phyloP scores from a whole-genome alignment of 495 filamentous ascomycete genomes.

The Talaromyces ruber region DNA sequence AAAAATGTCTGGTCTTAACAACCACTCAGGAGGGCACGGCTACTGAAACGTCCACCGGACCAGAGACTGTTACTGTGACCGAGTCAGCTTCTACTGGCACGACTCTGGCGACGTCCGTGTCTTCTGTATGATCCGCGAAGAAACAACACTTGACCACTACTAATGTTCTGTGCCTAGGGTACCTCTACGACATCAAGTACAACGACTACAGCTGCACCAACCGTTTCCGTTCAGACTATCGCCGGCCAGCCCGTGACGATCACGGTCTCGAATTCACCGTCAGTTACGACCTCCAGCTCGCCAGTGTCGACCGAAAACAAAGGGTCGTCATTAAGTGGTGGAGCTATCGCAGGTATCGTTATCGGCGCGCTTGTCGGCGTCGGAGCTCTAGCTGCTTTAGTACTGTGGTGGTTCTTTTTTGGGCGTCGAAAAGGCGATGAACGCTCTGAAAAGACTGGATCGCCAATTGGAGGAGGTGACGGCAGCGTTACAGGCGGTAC shows the following conservation, averaged over 20 bases:
- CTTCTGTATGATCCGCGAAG: slow-evolving; percentile 8
- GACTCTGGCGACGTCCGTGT: slow-evolving; percentile 3
- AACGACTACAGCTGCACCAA: slow-evolving; percentile 28
- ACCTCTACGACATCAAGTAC: slow-evolving; percentile 5
- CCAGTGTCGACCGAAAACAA: slow-evolving; percentile 10
- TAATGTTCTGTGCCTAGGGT: not conserved
- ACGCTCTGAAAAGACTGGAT: slow-evolving; percentile 21
- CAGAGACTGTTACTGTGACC: slow-evolving; percentile 8
- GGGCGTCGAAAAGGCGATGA: slow-evolving; percentile 22
- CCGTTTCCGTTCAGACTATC: slow-evolving; percentile 37
- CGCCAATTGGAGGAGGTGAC: slow-evolving; percentile 14
- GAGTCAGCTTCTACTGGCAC: slow-evolving; percentile 3
- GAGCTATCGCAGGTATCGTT: slow-evolving; percentile 40
- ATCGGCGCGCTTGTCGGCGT: slow-evolving; percentile 40
- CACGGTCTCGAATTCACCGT: slow-evolving; percentile 34
- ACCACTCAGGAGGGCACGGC: slow-evolving; percentile 9
- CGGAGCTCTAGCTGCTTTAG: slow-evolving; percentile 24
- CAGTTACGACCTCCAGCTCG: slow-evolving; percentile 8
- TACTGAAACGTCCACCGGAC: slow-evolving; percentile 3
- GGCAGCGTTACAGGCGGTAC: slow-evolving; percentile 24
- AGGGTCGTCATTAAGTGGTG: slow-evolving; percentile 22
- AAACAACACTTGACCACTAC: slow-evolving; percentile 4
- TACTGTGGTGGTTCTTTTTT: slow-evolving; percentile 35
- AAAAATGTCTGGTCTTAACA: slow-evolving; percentile 11
- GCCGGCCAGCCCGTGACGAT: slow-evolving; percentile 43